These are phyloP conservation scores for Kwoniella europaea DNA, from an alignment of 768 basidiomycete genomes.

Conservation along the genomic window DNA sequence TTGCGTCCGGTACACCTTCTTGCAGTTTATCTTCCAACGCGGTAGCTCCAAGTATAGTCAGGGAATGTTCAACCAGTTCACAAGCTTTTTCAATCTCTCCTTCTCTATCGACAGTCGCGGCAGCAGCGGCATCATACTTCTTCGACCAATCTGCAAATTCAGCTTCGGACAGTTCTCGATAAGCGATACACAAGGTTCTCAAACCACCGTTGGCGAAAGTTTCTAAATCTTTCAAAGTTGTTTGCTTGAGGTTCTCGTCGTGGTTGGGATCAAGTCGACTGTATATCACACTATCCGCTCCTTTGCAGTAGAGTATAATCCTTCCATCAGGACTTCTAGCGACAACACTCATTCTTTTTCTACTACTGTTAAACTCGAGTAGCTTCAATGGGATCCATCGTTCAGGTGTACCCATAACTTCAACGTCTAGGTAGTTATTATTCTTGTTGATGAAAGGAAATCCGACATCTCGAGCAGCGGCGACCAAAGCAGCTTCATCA, in stretches of 20 bases:
- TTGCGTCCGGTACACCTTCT: slow-evolving; percentile 94
- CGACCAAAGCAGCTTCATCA: slow-evolving; percentile 92
- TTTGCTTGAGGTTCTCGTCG: slow-evolving; percentile 72
- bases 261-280: slow-evolving; percentile 78
- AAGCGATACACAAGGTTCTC: slow-evolving; percentile 87
- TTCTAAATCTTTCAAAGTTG: slow-evolving; percentile 87
- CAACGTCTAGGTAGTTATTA: slow-evolving; percentile 79
- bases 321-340: slow-evolving; percentile 82
- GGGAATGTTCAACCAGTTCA: slow-evolving; percentile 77
- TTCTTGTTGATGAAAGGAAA: slow-evolving; percentile 83
- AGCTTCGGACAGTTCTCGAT: slow-evolving; percentile 75
- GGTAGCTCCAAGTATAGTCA: slow-evolving; percentile 88
- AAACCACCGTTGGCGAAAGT: slow-evolving; percentile 89
- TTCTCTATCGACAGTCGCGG: slow-evolving; percentile 77
- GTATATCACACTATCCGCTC: slow-evolving; percentile 96
- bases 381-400: slow-evolving; percentile 76
- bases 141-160: slow-evolving; percentile 82
- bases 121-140: slow-evolving; percentile 80
- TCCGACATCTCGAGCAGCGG: slow-evolving; percentile 86
- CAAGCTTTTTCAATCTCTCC: slow-evolving; percentile 89
- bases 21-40: slow-evolving; percentile 97
- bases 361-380: slow-evolving; percentile 90
- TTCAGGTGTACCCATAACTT: slow-evolving; percentile 87
- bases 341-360: slow-evolving; percentile 95
- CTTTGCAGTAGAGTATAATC: slow-evolving; percentile 88